Percentiles rank a stretch among this genome's conserved stretches.
phyloP scores from a whole-genome alignment of 768 basidiomycete species.

The Lentinula aciculospora region DNA sequence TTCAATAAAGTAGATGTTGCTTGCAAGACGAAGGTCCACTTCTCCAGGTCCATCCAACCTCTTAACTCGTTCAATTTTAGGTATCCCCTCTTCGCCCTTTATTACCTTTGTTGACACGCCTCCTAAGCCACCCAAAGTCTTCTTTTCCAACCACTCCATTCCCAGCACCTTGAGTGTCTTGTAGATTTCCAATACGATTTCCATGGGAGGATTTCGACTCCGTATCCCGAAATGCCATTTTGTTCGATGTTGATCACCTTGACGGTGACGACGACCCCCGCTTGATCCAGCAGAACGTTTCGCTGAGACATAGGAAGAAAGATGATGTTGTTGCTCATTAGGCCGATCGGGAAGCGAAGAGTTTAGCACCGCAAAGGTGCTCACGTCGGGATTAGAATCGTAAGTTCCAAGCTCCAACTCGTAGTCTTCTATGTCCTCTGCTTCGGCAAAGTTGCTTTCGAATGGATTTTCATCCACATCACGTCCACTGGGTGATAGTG shows the following conservation, averaged over 20 bases:
- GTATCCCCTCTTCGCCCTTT: constrained; percentile 22
- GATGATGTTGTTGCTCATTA: constrained; percentile 55
- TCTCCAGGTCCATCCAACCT: constrained; percentile 55
- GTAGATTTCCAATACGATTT: constrained; percentile 99
- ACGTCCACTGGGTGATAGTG: constrained; percentile 47
- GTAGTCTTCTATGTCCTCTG: constrained; percentile 47
- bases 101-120: constrained; percentile 32
- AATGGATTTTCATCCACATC: constrained; percentile 77
- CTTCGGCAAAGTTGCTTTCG: constrained; percentile 61
- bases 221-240: constrained; percentile 99
- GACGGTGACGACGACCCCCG: constrained; percentile 12
- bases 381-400: constrained; percentile 33
- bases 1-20: constrained; percentile 88
- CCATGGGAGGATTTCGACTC: constrained; percentile 92
- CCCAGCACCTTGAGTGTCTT: constrained; percentile 82
- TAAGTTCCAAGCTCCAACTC: constrained; percentile 25
- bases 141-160: constrained; percentile 98
- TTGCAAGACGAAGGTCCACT: constrained; percentile 61
- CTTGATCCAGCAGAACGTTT: constrained; percentile 33
- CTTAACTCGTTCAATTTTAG: constrained; percentile 55
- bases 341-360: constrained; percentile 44
- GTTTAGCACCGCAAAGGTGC: constrained; percentile 84
- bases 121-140: constrained; percentile 67
- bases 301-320: constrained; percentile 61
- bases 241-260: constrained; percentile 56